phyloP scores from a whole-genome alignment of 2,329 filamentous ascomycete species.

The Chaetomium sp. region DNA sequence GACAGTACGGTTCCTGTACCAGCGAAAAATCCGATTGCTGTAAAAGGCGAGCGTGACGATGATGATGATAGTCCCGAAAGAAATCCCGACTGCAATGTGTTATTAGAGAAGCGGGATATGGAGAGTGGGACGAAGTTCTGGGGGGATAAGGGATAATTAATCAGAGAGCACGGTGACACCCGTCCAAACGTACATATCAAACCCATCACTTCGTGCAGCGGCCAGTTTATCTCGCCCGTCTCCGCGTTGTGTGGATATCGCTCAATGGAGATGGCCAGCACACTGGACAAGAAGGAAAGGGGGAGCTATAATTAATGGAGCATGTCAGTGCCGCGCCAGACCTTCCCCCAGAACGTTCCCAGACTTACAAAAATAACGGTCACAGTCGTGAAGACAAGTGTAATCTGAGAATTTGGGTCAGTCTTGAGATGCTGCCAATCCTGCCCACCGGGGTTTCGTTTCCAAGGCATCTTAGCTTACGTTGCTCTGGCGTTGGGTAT shows the following conservation, averaged over 20 bases:
- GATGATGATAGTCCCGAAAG: background rate
- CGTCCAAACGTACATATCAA: background rate
- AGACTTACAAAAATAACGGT: conserved; percentile 1
- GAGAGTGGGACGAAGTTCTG: too few species aligned
- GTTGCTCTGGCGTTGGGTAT: conserved; percentile 7
- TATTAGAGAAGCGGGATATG: too few species aligned
- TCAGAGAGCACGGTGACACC: background rate
- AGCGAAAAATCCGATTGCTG: background rate
- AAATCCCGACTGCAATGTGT: background rate
- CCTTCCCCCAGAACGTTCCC: background rate
- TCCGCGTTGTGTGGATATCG: background rate
- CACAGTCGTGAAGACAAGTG: background rate
- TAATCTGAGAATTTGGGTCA: background rate
- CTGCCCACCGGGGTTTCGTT: background rate
- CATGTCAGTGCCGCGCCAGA: background rate
- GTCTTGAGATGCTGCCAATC: background rate
- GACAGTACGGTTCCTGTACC: background rate
- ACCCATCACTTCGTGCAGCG: background rate
- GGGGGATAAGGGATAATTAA: background rate
- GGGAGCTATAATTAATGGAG: background rate
- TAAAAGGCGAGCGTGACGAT: background rate
- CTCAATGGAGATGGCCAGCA: background rate
- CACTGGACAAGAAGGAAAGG: background rate
- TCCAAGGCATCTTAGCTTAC: background rate
- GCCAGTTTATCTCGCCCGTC: background rate